phyloP scores from a whole-genome alignment of 495 filamentous ascomycete genomes.

The Annulohypoxylon bovei region DNA sequence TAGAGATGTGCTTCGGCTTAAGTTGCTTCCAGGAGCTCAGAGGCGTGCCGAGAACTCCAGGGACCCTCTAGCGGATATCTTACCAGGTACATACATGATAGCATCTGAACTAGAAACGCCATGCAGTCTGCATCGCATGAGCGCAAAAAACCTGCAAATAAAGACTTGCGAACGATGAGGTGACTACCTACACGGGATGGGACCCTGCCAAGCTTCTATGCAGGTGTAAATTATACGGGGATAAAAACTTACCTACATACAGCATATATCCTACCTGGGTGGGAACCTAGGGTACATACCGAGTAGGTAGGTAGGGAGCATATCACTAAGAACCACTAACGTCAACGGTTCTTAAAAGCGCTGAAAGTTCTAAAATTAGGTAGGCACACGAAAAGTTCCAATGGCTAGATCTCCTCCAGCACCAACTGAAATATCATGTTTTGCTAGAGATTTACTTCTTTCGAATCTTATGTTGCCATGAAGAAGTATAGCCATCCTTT shows the following conservation, averaged over 20 bases:
- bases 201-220: conserved; percentile 32
- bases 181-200: neutral
- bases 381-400: neutral
- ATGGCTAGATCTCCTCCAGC: neutral
- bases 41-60: conserved; percentile 26
- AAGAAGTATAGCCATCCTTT: neutral
- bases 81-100: conserved; percentile 1
- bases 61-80: conserved; percentile 10
- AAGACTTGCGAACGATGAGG: neutral
- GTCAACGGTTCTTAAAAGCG: neutral
- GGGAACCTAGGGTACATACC: no score
- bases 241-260: neutral
- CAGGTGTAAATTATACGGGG: conserved; percentile 2
- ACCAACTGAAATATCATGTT: neutral
- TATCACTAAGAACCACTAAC: neutral
- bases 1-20: conserved; percentile 52
- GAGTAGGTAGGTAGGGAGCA: neutral
- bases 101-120: conserved; percentile 13
- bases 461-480: conserved; percentile 6
- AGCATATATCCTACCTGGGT: no score
- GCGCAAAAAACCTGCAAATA: conserved; percentile 5
- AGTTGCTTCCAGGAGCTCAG: conserved; percentile 44
- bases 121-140: conserved; percentile 14
- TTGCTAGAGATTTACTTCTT: neutral
- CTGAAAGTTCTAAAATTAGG: conserved; percentile 8